Conservation (phyloP, 2,329 filamentous ascomycete genomes). For the Arthrobotrys entomopaga region DNA sequence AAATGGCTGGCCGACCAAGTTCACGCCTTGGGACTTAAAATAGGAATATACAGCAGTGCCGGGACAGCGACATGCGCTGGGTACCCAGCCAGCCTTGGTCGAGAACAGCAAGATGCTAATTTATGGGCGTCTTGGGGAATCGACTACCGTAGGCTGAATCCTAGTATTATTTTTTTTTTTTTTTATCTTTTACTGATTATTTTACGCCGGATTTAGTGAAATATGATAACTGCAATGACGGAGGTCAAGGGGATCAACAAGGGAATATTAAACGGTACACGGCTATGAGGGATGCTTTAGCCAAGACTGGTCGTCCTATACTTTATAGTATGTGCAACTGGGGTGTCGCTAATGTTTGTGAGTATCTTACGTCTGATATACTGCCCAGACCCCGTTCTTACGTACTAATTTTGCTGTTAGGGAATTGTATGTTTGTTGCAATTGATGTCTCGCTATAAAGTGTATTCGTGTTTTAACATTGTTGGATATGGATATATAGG, state of each 20-base stretch:
- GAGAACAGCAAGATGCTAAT: slow-evolving; percentile 55
- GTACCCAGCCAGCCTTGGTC: slow-evolving; percentile 40
- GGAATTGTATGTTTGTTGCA: not conserved
- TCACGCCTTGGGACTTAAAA: slow-evolving; percentile 51
- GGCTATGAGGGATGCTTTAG: slow-evolving; percentile 61
- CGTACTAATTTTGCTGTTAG: not conserved
- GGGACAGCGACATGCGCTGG: slow-evolving; percentile 36
- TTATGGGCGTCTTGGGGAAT: slow-evolving; percentile 38
- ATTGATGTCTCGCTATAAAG: not conserved
- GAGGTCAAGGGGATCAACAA: slow-evolving; percentile 64
- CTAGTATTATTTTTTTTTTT: not conserved
- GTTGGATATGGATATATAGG: not conserved
- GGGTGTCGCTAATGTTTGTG: slow-evolving; percentile 61
- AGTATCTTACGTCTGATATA: not conserved
- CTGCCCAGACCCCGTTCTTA: not conserved
- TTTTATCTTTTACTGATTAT: not conserved
- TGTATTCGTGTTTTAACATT: not conserved
- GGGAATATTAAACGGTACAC: slow-evolving; percentile 59
- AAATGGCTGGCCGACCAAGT: slow-evolving; percentile 55
- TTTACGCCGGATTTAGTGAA: slow-evolving; percentile 27
- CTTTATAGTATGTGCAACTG: slow-evolving; percentile 61
- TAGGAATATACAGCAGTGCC: slow-evolving; percentile 58
- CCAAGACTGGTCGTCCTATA: slow-evolving; percentile 60
- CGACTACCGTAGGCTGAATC: slow-evolving; percentile 17
- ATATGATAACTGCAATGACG: slow-evolving; percentile 64